Evolutionary conservation across 1,284 basidiomycete genomes (phyloP).

Genomic region (Tilletia horrida): DNA sequence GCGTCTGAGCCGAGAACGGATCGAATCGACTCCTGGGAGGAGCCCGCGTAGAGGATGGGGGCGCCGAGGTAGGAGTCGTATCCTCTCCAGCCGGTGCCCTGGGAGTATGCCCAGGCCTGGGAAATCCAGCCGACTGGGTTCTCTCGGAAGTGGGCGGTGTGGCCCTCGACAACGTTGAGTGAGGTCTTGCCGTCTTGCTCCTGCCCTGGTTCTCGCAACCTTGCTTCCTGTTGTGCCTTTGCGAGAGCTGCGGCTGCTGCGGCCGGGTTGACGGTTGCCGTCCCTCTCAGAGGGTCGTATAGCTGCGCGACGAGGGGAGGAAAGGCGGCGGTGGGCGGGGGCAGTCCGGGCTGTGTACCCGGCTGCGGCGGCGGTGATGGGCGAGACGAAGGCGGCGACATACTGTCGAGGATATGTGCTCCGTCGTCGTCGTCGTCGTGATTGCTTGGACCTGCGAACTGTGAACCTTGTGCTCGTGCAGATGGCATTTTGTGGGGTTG

Average conservation of each 20-base stretch:
- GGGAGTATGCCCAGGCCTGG: conserved; percentile 45
- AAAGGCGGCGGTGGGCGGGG: conserved; percentile 3
- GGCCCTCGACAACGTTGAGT: conserved; percentile 46
- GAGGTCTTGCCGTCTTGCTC: background rate
- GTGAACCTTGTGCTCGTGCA: too few relatives aligned
- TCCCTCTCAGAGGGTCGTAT: conserved; percentile 10
- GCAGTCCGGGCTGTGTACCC: background rate
- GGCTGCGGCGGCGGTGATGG: too few relatives aligned
- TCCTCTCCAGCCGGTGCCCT: conserved; percentile 48
- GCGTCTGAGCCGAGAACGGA: conserved; percentile 40
- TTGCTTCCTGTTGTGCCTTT: background rate
- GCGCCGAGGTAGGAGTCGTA: conserved; percentile 49
- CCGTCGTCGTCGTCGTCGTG: too few relatives aligned
- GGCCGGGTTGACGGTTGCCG: conserved; percentile 12
- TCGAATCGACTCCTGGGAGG: conserved; percentile 39
- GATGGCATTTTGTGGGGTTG: too few relatives aligned
- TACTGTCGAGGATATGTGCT: too few relatives aligned
- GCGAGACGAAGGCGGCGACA: too few relatives aligned
- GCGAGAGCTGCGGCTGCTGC: conserved; percentile 13
- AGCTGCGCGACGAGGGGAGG: conserved; percentile 14
- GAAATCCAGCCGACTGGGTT: conserved; percentile 43
- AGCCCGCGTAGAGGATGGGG: conserved; percentile 42
- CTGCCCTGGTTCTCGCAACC: background rate
- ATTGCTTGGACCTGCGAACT: too few relatives aligned
- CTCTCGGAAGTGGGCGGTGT: conserved; percentile 49